A percentile compares a stretch with the other conserved stretches of the same genome.
phyloP scores from a whole-genome alignment of 768 basidiomycete species.

The Pisolithus marmoratus region DNA sequence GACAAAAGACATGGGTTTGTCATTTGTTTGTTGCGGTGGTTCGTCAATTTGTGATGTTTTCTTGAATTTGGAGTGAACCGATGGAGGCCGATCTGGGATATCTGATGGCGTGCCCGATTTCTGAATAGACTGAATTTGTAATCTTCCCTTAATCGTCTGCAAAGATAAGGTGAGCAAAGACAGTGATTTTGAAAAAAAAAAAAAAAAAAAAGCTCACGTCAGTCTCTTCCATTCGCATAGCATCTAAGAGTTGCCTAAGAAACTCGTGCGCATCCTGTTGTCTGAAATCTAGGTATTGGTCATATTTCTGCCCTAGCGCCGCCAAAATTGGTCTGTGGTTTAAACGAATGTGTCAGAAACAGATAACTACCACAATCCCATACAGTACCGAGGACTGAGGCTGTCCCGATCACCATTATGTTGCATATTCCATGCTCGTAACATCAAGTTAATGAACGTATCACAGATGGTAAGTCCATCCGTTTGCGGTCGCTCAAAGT shows the following conservation, averaged over 20 bases:
- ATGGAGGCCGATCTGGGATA: background rate
- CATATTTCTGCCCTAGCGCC: conserved; percentile 77
- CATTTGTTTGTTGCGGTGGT: conserved; percentile 25
- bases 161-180: conserved; percentile 1
- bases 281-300: conserved; percentile 90
- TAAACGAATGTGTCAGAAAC: background rate
- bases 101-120: conserved; percentile 15
- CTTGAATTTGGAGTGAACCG: background rate
- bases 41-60: background rate
- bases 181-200: background rate
- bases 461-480: conserved; percentile 68
- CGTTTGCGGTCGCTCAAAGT: conserved; percentile 47
- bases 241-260: conserved; percentile 81
- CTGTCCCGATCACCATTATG: conserved; percentile 42
- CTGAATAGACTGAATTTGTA: conserved; percentile 42
- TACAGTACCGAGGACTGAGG: conserved; percentile 63
- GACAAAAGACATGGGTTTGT: conserved; percentile 64
- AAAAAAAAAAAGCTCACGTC: conserved; percentile 51
- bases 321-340: conserved; percentile 51
- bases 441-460: conserved; percentile 55
- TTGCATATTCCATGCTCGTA: conserved; percentile 61
- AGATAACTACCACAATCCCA: background rate
- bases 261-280: conserved; percentile 98
- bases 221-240: conserved; percentile 90
- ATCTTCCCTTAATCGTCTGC: conserved; percentile 76